Conservation (phyloP, 345 rosid genomes). For the Acer campestre region DNA sequence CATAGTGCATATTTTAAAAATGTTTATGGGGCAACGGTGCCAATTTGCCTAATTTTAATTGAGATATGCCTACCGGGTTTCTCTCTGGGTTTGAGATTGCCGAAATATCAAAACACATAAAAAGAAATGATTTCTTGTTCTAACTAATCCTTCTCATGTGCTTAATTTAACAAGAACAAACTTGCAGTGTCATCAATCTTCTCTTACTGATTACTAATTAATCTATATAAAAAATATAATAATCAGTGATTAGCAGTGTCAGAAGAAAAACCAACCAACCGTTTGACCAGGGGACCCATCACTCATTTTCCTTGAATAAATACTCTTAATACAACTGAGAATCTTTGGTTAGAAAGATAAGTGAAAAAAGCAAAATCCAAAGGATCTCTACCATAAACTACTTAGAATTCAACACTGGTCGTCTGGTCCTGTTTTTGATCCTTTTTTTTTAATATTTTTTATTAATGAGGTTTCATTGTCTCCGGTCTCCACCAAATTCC, state of each 20-base stretch:
- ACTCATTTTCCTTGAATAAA: background rate
- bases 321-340: conserved; percentile 13
- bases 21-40: too few species aligned
- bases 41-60: too few species aligned
- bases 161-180: background rate
- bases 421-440: conserved; percentile 4
- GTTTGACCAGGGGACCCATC: conserved; percentile 53
- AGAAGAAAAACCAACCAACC: conserved; percentile 52
- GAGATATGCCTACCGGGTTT: too few species aligned
- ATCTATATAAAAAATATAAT: background rate
- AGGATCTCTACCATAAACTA: conserved; percentile 14
- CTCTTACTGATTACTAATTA: background rate
- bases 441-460: background rate
- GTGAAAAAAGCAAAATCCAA: conserved; percentile 30
- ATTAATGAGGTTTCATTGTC: background rate
- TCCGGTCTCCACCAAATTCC: background rate
- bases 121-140: background rate
- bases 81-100: background rate
- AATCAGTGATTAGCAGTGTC: too few species aligned
- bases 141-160: conserved; percentile 1
- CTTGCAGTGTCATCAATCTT: background rate
- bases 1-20: too few species aligned
- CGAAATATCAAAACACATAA: too few species aligned
- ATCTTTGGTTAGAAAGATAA: conserved; percentile 36
- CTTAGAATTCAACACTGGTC: background rate